Conservation (phyloP, 2,329 filamentous ascomycete species). For the Sclerotinia minor region DNA sequence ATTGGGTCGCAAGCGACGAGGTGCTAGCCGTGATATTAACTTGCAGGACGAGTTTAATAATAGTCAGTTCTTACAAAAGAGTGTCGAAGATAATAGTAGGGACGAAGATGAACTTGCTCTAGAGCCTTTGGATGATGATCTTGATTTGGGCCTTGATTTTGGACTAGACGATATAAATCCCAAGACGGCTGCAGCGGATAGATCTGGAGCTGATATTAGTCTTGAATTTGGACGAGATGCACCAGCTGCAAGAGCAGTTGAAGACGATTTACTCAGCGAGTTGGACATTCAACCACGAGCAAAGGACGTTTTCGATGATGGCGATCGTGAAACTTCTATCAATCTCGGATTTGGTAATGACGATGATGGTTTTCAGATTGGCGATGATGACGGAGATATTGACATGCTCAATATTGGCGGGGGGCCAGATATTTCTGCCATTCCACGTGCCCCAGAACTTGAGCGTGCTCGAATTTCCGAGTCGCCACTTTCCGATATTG, state of each 20-base stretch:
- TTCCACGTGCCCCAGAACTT: slow-evolving; percentile 51
- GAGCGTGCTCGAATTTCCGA: slow-evolving; percentile 64
- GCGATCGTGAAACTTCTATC: slow-evolving; percentile 55
- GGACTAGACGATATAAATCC: slow-evolving; percentile 44
- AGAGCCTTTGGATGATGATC: slow-evolving; percentile 60
- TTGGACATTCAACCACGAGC: slow-evolving; percentile 56
- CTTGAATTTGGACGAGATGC: slow-evolving; percentile 92
- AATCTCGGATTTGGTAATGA: slow-evolving; percentile 51
- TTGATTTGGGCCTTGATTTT: slow-evolving; percentile 74
- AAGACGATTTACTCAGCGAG: slow-evolving; percentile 67
- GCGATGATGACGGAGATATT: slow-evolving; percentile 63
- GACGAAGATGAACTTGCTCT: slow-evolving; percentile 59
- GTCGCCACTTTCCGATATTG: slow-evolving; percentile 69
- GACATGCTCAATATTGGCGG: slow-evolving; percentile 63
- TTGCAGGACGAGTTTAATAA: slow-evolving; percentile 68
- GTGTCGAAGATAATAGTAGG: slow-evolving; percentile 46
- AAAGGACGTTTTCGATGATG: slow-evolving; percentile 54
- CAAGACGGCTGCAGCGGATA: slow-evolving; percentile 33
- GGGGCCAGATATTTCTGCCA: slow-evolving; percentile 54
- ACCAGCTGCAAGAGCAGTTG: slow-evolving; percentile 63
- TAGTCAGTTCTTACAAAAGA: slow-evolving; percentile 78
- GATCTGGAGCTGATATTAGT: slow-evolving; percentile 53
- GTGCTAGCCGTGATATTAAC: slow-evolving; percentile 65
- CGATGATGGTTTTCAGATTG: slow-evolving; percentile 57
- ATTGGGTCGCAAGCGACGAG: slow-evolving; percentile 57